Evolutionary conservation across 2,329 filamentous ascomycete species (phyloP).

Genomic region (Fusarium haematococcum): DNA sequence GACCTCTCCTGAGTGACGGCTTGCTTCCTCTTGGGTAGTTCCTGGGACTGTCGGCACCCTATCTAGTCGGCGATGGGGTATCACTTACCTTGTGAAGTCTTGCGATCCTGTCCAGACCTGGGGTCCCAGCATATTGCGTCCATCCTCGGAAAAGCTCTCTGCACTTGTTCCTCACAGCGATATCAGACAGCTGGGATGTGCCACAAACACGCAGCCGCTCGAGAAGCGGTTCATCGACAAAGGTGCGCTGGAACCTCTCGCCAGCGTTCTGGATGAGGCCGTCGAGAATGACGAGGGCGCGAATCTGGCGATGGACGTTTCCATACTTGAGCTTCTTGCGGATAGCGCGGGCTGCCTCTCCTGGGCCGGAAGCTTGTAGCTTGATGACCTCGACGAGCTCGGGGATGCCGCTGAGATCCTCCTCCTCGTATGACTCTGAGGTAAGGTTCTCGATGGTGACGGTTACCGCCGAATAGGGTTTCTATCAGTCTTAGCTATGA

Average conservation of each 20-base stretch:
- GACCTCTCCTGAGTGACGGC: constrained; percentile 82
- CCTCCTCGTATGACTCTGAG: constrained; percentile 88
- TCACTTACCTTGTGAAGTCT: constrained; percentile 74
- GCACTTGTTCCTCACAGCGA: constrained; percentile 88
- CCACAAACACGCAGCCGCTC: constrained; percentile 91
- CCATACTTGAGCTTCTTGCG: constrained; percentile 99
- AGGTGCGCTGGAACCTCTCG: constrained; percentile 84
- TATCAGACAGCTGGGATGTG: constrained; percentile 85
- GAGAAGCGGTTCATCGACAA: constrained; percentile 90
- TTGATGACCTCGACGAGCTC: constrained; percentile 95
- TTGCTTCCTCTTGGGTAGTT: constrained; percentile 76
- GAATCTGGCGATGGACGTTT: constrained; percentile 89
- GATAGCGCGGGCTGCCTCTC: constrained; percentile 90
- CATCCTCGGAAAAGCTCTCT: constrained; percentile 88
- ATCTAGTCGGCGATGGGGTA: neutral
- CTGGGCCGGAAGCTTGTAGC: constrained; percentile 86
- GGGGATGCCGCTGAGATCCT: constrained; percentile 91
- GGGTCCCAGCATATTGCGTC: constrained; percentile 85
- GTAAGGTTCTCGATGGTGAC: constrained; percentile 93
- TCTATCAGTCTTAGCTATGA: constrained; percentile 52
- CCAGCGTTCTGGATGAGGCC: constrained; percentile 96
- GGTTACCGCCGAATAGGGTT: constrained; percentile 93
- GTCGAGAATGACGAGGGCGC: constrained; percentile 89
- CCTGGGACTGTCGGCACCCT: constrained; percentile 51
- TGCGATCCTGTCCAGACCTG: constrained; percentile 84